phyloP scores from a whole-genome alignment of 768 basidiomycete species.

The Collybia sordida region DNA sequence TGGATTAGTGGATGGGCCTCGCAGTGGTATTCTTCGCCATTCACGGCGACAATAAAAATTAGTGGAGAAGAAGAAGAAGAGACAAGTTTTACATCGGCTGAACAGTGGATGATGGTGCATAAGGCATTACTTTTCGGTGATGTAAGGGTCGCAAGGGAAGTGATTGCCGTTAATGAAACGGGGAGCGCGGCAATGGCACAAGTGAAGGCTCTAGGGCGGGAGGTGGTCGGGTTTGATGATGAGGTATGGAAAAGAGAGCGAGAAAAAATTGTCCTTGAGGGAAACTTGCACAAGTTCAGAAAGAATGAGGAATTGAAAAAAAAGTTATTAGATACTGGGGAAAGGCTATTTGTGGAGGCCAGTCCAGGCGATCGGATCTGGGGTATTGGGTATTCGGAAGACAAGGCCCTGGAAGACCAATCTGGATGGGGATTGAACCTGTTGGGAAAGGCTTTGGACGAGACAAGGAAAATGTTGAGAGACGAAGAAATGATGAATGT shows the following conservation, averaged over 20 bases:
- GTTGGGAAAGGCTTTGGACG: constrained; percentile 47
- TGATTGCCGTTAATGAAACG: constrained; percentile 34
- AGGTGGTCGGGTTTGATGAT: constrained; percentile 49
- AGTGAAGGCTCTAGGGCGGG: constrained; percentile 55
- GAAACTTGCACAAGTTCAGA: constrained; percentile 54
- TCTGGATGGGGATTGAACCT: constrained; percentile 59
- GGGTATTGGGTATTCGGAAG: constrained; percentile 57
- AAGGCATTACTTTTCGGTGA: constrained; percentile 60
- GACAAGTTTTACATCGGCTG: too few species aligned
- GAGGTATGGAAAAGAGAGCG: constrained; percentile 44
- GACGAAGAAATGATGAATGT: too few species aligned
- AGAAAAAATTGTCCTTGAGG: constrained; percentile 50
- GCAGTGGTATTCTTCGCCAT: neutral
- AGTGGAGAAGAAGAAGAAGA: neutral
- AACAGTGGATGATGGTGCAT: constrained; percentile 17
- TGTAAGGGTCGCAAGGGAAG: constrained; percentile 35
- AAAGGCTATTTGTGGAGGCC: constrained; percentile 52
- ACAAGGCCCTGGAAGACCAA: constrained; percentile 40
- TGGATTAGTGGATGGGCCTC: neutral
- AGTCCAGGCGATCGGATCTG: constrained; percentile 63
- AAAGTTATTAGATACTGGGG: constrained; percentile 47
- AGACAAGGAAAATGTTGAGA: constrained; percentile 34
- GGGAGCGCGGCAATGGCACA: constrained; percentile 32
- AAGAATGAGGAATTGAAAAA: constrained; percentile 41
- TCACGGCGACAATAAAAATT: neutral